Conservation (phyloP, 1,284 basidiomycete genomes). For the Takashimella tepidaria region DNA sequence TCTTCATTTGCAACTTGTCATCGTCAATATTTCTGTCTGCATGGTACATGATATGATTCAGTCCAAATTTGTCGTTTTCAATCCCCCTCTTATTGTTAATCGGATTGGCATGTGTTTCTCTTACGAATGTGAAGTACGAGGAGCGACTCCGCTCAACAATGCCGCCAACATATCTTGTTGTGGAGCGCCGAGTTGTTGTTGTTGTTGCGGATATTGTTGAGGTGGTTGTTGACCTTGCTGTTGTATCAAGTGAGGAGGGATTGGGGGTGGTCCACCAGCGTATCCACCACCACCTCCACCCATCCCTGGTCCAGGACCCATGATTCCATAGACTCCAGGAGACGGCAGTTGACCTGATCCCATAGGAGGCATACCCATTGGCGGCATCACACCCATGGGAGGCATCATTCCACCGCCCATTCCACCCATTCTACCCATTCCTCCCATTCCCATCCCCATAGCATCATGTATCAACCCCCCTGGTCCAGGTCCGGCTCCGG, state of each 20-base stretch:
- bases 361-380: not conserved
- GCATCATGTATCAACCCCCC: not conserved
- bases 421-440: too few relatives aligned
- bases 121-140: not conserved
- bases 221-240: not conserved
- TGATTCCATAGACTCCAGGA: not conserved
- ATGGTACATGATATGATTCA: too few relatives aligned
- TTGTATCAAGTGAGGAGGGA: conserved; percentile 8
- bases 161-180: conserved; percentile 42
- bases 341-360: conserved; percentile 1
- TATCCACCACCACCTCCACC: not conserved
- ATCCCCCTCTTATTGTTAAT: too few relatives aligned
- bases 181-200: conserved; percentile 8
- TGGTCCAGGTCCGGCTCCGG: too few relatives aligned
- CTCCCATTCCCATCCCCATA: not conserved
- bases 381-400: not conserved
- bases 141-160: conserved; percentile 21
- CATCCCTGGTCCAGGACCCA: not conserved
- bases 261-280: not conserved
- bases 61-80: too few relatives aligned
- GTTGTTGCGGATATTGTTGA: not conserved
- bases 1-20: too few relatives aligned
- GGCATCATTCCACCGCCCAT: too few relatives aligned
- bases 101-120: too few relatives aligned
- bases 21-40: too few relatives aligned